Conservation (phyloP, 2,329 filamentous ascomycete genomes). For the Pyricularia sp. region DNA sequence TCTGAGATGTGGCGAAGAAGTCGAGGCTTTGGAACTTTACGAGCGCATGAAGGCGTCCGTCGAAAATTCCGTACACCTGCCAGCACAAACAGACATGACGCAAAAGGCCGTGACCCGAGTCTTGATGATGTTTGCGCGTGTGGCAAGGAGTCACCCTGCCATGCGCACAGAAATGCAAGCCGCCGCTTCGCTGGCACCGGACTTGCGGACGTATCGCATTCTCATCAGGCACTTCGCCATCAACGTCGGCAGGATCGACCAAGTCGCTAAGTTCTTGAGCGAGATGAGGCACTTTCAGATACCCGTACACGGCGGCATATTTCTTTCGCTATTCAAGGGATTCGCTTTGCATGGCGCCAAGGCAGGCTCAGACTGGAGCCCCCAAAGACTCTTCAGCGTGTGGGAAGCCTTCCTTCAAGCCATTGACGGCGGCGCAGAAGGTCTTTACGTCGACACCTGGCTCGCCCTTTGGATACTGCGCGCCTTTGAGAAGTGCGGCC, state of each 20-base stretch:
- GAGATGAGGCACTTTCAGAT: slow-evolving; percentile 70
- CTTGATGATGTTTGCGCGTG: slow-evolving; percentile 46
- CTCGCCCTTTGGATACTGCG: slow-evolving; percentile 50
- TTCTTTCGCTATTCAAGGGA: slow-evolving; percentile 72
- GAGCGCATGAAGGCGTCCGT: slow-evolving; percentile 67
- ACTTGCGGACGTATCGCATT: slow-evolving; percentile 71
- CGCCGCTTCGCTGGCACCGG: slow-evolving; percentile 57
- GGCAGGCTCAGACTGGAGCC: slow-evolving; percentile 60
- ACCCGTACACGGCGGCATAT: slow-evolving; percentile 65
- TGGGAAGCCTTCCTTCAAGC: slow-evolving; percentile 55
- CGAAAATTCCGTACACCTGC: slow-evolving; percentile 25
- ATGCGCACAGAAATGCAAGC: slow-evolving; percentile 48
- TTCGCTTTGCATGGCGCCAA: slow-evolving; percentile 66
- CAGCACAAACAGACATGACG: slow-evolving; percentile 35
- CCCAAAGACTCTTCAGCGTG: slow-evolving; percentile 55
- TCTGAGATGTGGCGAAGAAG: slow-evolving; percentile 64
- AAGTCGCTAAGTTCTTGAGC: slow-evolving; percentile 60
- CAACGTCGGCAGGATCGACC: slow-evolving; percentile 59
- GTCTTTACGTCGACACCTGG: slow-evolving; percentile 48
- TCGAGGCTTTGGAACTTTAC: slow-evolving; percentile 73
- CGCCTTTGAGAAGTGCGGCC: slow-evolving; percentile 55
- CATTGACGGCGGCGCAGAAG: slow-evolving; percentile 34
- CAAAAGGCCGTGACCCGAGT: slow-evolving; percentile 42
- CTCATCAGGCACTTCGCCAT: slow-evolving; percentile 67
- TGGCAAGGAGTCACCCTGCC: slow-evolving; percentile 45